Evolutionary conservation across 768 basidiomycete genomes (phyloP).

Genomic region (Hirschioporus abietinus): DNA sequence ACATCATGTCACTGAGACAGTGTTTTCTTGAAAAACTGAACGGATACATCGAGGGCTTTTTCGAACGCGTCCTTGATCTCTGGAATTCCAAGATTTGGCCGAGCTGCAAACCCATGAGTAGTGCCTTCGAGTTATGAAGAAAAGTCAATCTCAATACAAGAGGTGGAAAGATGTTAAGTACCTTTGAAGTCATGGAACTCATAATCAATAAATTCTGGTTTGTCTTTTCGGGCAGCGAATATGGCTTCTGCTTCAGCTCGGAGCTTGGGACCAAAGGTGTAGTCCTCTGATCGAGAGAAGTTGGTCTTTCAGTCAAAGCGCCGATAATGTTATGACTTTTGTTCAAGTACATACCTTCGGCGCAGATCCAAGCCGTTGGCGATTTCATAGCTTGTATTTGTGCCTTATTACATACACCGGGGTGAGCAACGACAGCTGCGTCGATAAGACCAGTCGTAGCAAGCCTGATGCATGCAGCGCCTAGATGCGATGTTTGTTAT

Average conservation of each 20-base stretch:
- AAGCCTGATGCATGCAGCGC: conserved; percentile 19
- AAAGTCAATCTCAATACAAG: background rate
- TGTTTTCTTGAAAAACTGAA: conserved; percentile 38
- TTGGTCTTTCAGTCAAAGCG: background rate
- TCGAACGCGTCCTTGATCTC: conserved; percentile 42
- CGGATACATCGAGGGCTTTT: conserved; percentile 34
- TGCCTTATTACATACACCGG: conserved; percentile 25
- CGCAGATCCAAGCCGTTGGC: conserved; percentile 30
- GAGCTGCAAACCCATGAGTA: conserved; percentile 42
- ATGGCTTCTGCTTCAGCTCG: conserved; percentile 26
- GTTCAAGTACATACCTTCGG: conserved; percentile 26
- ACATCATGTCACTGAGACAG: conserved; percentile 11
- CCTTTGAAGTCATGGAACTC: conserved; percentile 34
- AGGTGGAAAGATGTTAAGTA: conserved; percentile 9
- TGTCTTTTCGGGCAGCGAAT: conserved; percentile 26
- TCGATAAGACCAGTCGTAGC: conserved; percentile 28
- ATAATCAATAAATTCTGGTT: conserved; percentile 24
- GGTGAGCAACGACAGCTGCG: conserved; percentile 37
- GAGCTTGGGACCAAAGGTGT: conserved; percentile 19
- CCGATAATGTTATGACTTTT: background rate
- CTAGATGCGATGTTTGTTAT: background rate
- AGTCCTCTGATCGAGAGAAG: conserved; percentile 26
- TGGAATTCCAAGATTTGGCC: conserved; percentile 37
- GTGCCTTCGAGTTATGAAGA: conserved; percentile 29
- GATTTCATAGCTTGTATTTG: conserved; percentile 32